A percentile compares a stretch with the other conserved stretches of the same genome.
Evolutionary conservation across 1,284 basidiomycete genomes (phyloP).

Genomic region (Pseudozyma tsukubaensis): DNA sequence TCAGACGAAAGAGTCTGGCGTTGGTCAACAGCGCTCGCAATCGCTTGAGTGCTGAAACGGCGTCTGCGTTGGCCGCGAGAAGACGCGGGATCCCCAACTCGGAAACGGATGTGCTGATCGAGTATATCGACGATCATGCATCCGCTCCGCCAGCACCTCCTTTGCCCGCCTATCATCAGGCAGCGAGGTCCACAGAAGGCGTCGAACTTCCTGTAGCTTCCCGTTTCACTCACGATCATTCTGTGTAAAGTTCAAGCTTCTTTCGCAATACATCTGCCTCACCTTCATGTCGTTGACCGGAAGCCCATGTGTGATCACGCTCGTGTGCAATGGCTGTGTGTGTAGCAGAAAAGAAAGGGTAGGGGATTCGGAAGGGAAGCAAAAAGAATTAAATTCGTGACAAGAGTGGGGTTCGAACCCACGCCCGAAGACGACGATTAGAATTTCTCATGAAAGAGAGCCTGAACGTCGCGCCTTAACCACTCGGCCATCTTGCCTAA

Average conservation of each 20-base stretch:
- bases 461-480: constrained; percentile 65
- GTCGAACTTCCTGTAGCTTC: constrained; percentile 21
- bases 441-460: constrained; percentile 10
- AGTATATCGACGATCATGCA: constrained; percentile 26
- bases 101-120: constrained; percentile 12
- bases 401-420: constrained; percentile 68
- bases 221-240: constrained; percentile 23
- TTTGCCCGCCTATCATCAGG: constrained; percentile 40
- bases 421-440: constrained; percentile 62
- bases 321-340: not conserved
- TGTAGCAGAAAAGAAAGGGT: constrained; percentile 14
- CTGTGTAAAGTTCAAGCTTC: constrained; percentile 10
- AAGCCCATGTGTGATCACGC: not conserved
- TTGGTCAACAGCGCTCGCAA: constrained; percentile 30
- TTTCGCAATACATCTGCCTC: not conserved
- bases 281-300: not conserved
- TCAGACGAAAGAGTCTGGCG: constrained; percentile 29
- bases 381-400: constrained; percentile 44
- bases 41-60: constrained; percentile 31
- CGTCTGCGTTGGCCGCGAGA: constrained; percentile 32
- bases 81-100: constrained; percentile 23
- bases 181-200: constrained; percentile 1
- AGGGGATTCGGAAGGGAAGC: not conserved
- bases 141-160: constrained; percentile 36
- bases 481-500: constrained; percentile 67